Conservation (phyloP, 2,329 filamentous ascomycete species). For the Gnomoniopsis smithogilvyi region DNA sequence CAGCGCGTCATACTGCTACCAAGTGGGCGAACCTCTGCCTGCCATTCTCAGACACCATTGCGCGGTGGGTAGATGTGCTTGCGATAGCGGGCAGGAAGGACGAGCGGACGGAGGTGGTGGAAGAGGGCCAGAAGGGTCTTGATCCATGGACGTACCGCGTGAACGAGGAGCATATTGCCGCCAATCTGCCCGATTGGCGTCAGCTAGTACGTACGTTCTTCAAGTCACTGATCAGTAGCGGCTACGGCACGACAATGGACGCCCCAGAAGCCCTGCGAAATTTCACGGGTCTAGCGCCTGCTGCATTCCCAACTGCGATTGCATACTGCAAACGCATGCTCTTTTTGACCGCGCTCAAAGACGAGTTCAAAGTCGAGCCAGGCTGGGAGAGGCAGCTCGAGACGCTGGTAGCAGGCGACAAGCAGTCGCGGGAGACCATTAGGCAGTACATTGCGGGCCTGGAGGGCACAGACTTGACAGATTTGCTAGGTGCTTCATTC, state of each 20-base stretch:
- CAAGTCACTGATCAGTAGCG: conserved; percentile 28
- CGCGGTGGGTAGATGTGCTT: conserved; percentile 84
- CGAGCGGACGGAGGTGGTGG: conserved; percentile 77
- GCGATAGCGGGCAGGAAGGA: conserved; percentile 65
- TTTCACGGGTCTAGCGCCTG: conserved; percentile 42
- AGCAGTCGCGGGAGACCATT: conserved; percentile 58
- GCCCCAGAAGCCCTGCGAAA: conserved; percentile 39
- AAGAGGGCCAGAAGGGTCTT: conserved; percentile 86
- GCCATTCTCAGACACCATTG: conserved; percentile 72
- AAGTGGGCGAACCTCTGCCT: conserved; percentile 90
- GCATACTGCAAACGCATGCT: conserved; percentile 60
- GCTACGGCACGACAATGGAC: conserved; percentile 35
- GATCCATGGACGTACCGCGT: conserved; percentile 59
- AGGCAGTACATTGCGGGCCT: conserved; percentile 47
- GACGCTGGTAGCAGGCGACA: conserved; percentile 67
- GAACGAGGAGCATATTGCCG: conserved; percentile 38
- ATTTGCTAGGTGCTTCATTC: conserved; percentile 53
- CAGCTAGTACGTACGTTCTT: conserved; percentile 51
- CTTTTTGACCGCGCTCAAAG: conserved; percentile 45
- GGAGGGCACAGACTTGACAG: conserved; percentile 35
- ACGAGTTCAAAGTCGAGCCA: conserved; percentile 58
- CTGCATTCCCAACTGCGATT: conserved; percentile 66
- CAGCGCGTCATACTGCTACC: conserved; percentile 76
- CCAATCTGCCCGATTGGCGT: conserved; percentile 47
- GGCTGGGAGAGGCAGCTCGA: conserved; percentile 85